Evolutionary conservation across 2,329 filamentous ascomycete genomes (phyloP).

Genomic region (Sporothrix brunneoviolacea): DNA sequence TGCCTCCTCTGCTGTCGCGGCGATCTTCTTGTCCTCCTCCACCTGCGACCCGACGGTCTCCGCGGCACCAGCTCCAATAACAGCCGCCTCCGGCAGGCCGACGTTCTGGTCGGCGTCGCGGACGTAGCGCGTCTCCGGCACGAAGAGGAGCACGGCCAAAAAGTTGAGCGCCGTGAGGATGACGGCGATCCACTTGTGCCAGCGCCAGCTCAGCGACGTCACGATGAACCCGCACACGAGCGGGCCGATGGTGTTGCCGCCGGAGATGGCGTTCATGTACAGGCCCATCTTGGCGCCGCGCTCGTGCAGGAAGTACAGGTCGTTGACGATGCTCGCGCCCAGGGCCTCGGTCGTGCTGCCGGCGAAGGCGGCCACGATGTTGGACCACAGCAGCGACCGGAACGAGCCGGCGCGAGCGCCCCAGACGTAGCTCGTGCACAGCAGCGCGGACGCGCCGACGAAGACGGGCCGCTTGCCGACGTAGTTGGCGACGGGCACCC

Average conservation of each 20-base stretch:
- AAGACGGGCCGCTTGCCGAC: slow-evolving; percentile 41
- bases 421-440: slow-evolving; percentile 36
- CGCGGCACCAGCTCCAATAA: too few species aligned
- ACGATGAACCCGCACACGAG: slow-evolving; percentile 27
- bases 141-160: slow-evolving; percentile 24
- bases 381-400: slow-evolving; percentile 36
- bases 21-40: too few species aligned
- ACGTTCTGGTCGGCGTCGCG: slow-evolving; percentile 19
- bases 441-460: slow-evolving; percentile 33
- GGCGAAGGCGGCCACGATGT: slow-evolving; percentile 38
- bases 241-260: slow-evolving; percentile 26
- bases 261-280: slow-evolving; percentile 27
- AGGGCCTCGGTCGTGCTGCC: slow-evolving; percentile 38
- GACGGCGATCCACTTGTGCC: slow-evolving; percentile 27
- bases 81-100: not conserved
- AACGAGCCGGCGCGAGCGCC: slow-evolving; percentile 35
- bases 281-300: slow-evolving; percentile 27
- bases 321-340: slow-evolving; percentile 30
- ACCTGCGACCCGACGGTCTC: too few species aligned
- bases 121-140: slow-evolving; percentile 26
- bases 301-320: slow-evolving; percentile 29
- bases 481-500: slow-evolving; percentile 41
- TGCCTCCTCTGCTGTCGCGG: too few species aligned
- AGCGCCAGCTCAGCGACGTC: slow-evolving; percentile 25
- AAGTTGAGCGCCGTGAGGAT: slow-evolving; percentile 25